These are phyloP conservation scores for Tricholoma sp. DNA, from an alignment of 768 basidiomycete species.

Conservation along the genomic window DNA sequence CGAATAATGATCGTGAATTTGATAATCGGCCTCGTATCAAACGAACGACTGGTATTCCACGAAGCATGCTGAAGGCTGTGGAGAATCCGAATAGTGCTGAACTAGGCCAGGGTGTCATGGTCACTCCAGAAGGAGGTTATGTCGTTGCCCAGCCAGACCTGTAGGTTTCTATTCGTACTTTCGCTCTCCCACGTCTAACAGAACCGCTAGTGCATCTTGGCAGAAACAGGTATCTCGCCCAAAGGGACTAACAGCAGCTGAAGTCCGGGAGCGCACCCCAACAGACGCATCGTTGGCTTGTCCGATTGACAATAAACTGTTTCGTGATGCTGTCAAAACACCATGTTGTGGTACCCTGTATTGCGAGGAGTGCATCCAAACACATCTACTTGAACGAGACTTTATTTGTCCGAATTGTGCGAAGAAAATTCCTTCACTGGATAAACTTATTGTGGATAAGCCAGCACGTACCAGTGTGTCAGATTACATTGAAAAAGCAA, in stretches of 20 bases:
- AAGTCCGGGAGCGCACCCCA: conserved; percentile 83
- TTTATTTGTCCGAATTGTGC: conserved; percentile 91
- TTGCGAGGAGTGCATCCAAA: conserved; percentile 98
- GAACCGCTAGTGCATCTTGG: conserved; percentile 73
- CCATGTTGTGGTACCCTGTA: conserved; percentile 90
- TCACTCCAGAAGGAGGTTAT: conserved; percentile 97
- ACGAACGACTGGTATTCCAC: conserved; percentile 95
- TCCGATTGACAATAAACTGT: conserved; percentile 88
- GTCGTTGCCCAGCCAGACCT: conserved; percentile 95
- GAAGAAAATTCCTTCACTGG: conserved; percentile 82
- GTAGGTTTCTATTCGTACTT: conserved; percentile 45
- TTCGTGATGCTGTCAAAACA: conserved; percentile 91
- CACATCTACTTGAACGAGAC: conserved; percentile 89
- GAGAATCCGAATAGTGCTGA: conserved; percentile 75
- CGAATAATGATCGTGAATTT: conserved; percentile 92
- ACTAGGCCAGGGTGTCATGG: conserved; percentile 87
- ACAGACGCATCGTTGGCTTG: conserved; percentile 78
- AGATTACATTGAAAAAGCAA: conserved; percentile 77
- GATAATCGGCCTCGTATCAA: conserved; percentile 95
- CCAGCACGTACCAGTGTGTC: conserved; percentile 70
- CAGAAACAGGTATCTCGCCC: conserved; percentile 81
- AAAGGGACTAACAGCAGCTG: conserved; percentile 79
- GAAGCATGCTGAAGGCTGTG: conserved; percentile 95
- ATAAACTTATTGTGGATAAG: conserved; percentile 80
- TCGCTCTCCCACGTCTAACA: neutral